Base-by-base conservation (phyloP, 192 early-diverging fungal species). In the Linnemannia exigua region DNA sequence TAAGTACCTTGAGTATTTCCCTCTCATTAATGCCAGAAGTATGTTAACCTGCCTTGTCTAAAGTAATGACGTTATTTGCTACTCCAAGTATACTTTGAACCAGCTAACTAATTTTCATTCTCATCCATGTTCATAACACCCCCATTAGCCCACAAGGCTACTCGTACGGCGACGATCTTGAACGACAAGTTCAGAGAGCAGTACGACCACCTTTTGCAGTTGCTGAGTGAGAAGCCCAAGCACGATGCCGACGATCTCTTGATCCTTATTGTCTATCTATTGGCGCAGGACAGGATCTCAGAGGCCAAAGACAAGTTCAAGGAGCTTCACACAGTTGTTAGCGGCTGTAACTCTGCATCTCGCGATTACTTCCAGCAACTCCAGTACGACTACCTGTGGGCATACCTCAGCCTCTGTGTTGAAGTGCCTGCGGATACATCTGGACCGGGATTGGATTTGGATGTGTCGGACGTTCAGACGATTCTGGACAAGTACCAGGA, bases 1-100 rank as follows among this genome's bases (percentile, higher is more conserved):
- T 50, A 51, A 74, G 28, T 80, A 77, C 54, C 76, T 88, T 0
- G 67, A 84, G 19, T 91, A 90, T 37, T 88, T 87, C 52, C 90
- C 90, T 17, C 37, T 91, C 36, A 72, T 90, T 35, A 90, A 90
- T 63, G 84, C 90, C 9, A 58, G 90, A 85, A 88, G 89, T 88
- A 88, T 61, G 70, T 66, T 17, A n/a, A n/a, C 19, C n/a, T 38
- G 11, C 35, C 16, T 74, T 74, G 12, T n/a, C n/a, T n/a, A n/a
- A n/a, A n/a, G n/a, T n/a, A n/a, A n/a, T n/a, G n/a, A n/a, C n/a
- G n/a, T n/a, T n/a, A n/a, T n/a, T n/a, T n/a, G n/a, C n/a, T n/a
- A n/a, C n/a, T n/a, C n/a, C n/a, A n/a, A n/a, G n/a, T n/a, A n/a
- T n/a, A n/a, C n/a, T n/a, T n/a, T n/a, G n/a, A n/a, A n/a, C n/a